These are phyloP conservation scores for Tripidium arundinaceum DNA, from an alignment of 202 grass and related monocot genomes.

Conservation along the genomic window DNA sequence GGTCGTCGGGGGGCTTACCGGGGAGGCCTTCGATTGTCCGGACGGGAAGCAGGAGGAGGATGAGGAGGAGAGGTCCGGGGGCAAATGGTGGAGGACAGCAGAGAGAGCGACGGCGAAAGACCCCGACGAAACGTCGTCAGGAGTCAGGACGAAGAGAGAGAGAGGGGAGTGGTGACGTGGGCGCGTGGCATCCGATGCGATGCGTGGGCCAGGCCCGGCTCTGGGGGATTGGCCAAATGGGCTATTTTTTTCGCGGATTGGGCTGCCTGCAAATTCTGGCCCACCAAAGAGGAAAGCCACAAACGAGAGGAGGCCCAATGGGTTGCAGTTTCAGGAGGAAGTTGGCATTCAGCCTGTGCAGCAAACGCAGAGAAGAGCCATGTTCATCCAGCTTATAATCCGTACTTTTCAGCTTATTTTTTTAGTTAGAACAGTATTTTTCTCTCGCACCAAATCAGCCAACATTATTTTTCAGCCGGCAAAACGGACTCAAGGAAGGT, in stretches of 20 bases:
- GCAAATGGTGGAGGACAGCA: conserved; percentile 14
- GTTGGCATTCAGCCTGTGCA: too few species aligned
- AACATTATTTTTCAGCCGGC: too few species aligned
- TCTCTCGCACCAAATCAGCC: too few species aligned
- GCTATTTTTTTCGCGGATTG: background rate
- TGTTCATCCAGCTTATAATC: too few species aligned
- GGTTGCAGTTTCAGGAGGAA: too few species aligned
- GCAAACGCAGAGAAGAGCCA: too few species aligned
- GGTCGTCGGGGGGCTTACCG: conserved; percentile 5
- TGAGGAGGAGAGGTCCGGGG: background rate
- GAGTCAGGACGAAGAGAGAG: background rate
- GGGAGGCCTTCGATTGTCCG: background rate
- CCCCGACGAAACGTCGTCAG: background rate
- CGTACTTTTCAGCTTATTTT: too few species aligned
- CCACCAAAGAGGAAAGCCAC: too few species aligned
- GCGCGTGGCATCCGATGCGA: background rate
- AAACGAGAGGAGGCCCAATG: too few species aligned
- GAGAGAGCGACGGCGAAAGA: conserved; percentile 38
- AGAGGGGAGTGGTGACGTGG: background rate
- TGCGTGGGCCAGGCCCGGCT: background rate
- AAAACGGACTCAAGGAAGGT: too few species aligned
- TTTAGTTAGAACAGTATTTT: too few species aligned
- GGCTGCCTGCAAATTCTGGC: background rate
- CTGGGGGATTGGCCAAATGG: background rate
- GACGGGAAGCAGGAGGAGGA: background rate